Base-by-base conservation (phyloP, 148 eudicot species). In the Hydrangea macrophylla region DNA sequence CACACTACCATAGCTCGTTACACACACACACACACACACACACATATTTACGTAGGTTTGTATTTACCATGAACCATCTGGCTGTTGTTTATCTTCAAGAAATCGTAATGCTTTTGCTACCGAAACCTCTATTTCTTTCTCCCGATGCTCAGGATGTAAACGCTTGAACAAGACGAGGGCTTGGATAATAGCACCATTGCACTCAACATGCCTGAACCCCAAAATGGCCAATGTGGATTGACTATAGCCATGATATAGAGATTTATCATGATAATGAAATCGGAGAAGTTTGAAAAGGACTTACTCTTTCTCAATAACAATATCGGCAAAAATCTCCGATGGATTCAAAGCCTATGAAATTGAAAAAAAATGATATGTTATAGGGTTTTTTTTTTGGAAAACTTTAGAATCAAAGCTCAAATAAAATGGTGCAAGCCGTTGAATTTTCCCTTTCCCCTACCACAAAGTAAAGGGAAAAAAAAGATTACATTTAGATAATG, bases 41-140 rank as follows among this genome's bases (percentile, higher is more conserved):
- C n/a, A n/a, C n/a, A n/a, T n/a, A n/a, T n/a, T n/a, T n/a, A n/a
- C n/a, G n/a, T n/a, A n/a, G n/a, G n/a, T n/a, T n/a, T n/a, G n/a
- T n/a, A n/a, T 66, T 69, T 31, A 82, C 86, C 86, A 82, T 36
- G 86, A 82, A 73, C 86, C 86, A 61, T 82, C 79, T 35, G 76
- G 74, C 74, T 55, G 36, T 63, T 82, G 83, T 51, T 48, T 79
- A 13, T 51, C 62, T 68, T 79, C 81, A 13, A 82, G 69, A 60
- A 66, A 82, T 1, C 33, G 35, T 9, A 79, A 58, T n/a, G 72
- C 86, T 56, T 79, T 82, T 13, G 62, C 44, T n/a, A 82, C 64
- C 1, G 81, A 56, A 64, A 18, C 33, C 20, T 79, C 78, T 40
- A 82, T 82, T 71, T 82, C 83, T 37, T 73, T 79, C 72, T 76